Evolutionary conservation across 208 protist species (phyloP), one percentile per base, ranked within the genome.

Genomic region (Strigomonas galati): DNA sequence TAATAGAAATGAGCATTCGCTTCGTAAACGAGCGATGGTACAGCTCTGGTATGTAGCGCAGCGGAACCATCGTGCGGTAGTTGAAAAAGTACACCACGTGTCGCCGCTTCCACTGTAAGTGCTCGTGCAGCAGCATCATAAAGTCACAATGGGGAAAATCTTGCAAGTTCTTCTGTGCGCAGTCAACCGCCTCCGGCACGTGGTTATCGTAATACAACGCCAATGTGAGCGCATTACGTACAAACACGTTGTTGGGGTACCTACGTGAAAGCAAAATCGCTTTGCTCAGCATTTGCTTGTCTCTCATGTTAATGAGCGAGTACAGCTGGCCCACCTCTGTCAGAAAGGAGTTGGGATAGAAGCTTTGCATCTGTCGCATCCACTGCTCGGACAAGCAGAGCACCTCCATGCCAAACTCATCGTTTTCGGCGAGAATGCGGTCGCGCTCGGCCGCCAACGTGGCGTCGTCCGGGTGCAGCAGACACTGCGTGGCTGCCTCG

Each of bases 171-270:
- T 82, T 89, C 27, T 70, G 63, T 4, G 82, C 79, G 21, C 70
- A 71, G 60, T 91, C 82, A 0, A 85, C 79, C 19, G 88, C 88
- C 55, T 94, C 83, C 9, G 82, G 79, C 19, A 91, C 76, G 65
- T 82, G 80, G 60, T 91, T 76, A 46, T 75, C 72, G 19, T 75
- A 78, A 66, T 85, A 91, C 1, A 94, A 66, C 17, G 88, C 84
- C 9, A 82, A 37, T 2, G 84, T 83, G n/a, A 91, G 62, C 19
- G 79, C 70, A 40, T 85, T 94, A 71, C 89, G 88, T n/a, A 81
- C 74, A 17, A 84, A 15, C 0, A 78, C 76, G 48, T 65, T 80
- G 51, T 69, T 31, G n/a, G 88, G 88, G 66, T 87, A 94, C 48
- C 81, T 77, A 7, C 76, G 73, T 0, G 88, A 73, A 19, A 94